Conservation (phyloP, 805 yeast genomes). For the Monosporozyma yasuniensis region DNA sequence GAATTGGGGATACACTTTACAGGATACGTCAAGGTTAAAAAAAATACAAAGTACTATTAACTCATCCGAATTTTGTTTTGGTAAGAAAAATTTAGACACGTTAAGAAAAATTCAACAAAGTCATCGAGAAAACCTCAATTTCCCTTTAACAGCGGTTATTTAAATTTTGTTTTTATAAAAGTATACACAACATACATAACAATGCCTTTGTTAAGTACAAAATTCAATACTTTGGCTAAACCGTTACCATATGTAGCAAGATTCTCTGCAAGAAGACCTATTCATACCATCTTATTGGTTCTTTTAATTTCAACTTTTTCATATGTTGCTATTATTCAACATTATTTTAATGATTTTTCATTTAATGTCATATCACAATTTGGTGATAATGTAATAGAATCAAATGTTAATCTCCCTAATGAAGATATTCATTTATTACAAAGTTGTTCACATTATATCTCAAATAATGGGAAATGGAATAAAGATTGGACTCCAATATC, state of each 20-base stretch:
- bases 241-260: conserved; percentile 40
- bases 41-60: not conserved
- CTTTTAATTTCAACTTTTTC: conserved; percentile 71
- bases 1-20: not conserved
- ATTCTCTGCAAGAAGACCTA: conserved; percentile 70
- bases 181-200: not conserved
- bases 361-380: conserved; percentile 1
- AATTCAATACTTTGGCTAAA: conserved; percentile 27
- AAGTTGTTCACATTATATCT: not conserved
- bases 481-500: conserved; percentile 17
- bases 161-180: not conserved
- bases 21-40: not conserved
- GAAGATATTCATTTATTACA: not conserved
- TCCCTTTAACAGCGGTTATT: not conserved
- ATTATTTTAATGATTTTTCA: conserved; percentile 41
- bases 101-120: not conserved
- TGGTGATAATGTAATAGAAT: not conserved
- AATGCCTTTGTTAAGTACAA: conserved; percentile 26
- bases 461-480: not conserved
- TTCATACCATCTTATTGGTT: conserved; percentile 69
- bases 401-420: not conserved
- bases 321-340: conserved; percentile 65
- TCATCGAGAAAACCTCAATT: not conserved
- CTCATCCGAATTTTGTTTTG: not conserved
- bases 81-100: not conserved